phyloP scores from a whole-genome alignment of 495 filamentous ascomycete genomes.

The Jackrogersella minutella region DNA sequence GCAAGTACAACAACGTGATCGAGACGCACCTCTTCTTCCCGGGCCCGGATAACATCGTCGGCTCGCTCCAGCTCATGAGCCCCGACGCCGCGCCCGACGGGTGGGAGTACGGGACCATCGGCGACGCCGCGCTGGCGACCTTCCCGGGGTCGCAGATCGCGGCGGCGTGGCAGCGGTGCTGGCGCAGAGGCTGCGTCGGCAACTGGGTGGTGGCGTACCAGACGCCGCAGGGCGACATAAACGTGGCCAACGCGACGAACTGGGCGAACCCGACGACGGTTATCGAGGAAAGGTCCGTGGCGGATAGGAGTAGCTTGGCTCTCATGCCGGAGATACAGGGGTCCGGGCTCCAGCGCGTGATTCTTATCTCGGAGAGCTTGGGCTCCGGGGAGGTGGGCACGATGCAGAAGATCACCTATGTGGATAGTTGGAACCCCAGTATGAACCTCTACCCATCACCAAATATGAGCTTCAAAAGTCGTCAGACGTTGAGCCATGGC shows the following conservation, averaged over 20 bases:
- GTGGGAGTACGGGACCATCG: conserved; percentile 5
- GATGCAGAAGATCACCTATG: conserved; percentile 16
- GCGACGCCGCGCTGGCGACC: not conserved
- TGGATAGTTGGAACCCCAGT: conserved; percentile 1
- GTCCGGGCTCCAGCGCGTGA: not conserved
- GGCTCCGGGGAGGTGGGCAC: not conserved
- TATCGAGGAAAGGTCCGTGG: not conserved
- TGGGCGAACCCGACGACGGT: not conserved
- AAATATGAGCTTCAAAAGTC: too few relatives aligned
- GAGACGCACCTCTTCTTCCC: conserved; percentile 22
- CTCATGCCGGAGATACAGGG: conserved; percentile 14
- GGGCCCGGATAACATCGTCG: conserved; percentile 5
- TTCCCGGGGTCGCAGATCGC: conserved; percentile 13
- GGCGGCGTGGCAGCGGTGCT: conserved; percentile 25
- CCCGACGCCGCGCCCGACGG: not conserved
- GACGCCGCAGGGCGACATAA: conserved; percentile 2
- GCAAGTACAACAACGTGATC: not conserved
- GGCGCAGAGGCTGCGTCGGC: not conserved
- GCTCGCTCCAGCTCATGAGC: not conserved
- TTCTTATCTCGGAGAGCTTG: conserved; percentile 14
- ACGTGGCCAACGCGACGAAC: conserved; percentile 11
- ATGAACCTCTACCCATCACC: not conserved
- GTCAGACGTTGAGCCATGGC: too few relatives aligned
- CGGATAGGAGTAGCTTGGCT: conserved; percentile 15
- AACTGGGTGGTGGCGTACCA: conserved; percentile 27